Evolutionary conservation across 2,329 filamentous ascomycete genomes (phyloP).

Genomic region (Microdochium bolleyi): DNA sequence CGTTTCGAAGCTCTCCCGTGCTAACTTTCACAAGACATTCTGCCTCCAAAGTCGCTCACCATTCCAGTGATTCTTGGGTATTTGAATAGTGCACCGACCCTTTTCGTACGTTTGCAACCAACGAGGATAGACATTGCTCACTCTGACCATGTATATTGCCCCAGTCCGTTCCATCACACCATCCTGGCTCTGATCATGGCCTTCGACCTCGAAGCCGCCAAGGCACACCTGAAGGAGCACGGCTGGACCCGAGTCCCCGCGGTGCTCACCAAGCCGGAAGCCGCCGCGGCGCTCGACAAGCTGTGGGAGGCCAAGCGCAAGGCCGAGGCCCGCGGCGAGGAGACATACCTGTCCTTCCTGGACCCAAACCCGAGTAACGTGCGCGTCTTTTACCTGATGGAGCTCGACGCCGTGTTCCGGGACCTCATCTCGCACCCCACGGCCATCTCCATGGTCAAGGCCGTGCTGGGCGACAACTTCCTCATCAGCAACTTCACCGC

Average conservation of each 20-base stretch:
- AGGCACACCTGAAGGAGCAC: conserved; percentile 5
- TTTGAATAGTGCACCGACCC: no score
- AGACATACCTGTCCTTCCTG: conserved; percentile 4
- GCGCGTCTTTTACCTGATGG: conserved; percentile 10
- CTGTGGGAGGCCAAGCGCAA: conserved; percentile 5
- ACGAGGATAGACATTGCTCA: neutral
- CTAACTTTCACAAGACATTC: no score
- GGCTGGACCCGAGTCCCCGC: conserved; percentile 5
- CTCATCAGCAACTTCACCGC: conserved; percentile 25
- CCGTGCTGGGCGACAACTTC: conserved; percentile 18
- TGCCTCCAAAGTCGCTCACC: no score
- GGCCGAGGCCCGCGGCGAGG: conserved; percentile 4
- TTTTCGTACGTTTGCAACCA: no score
- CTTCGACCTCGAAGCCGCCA: conserved; percentile 1
- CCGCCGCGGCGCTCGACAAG: conserved; percentile 2
- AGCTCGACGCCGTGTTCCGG: conserved; percentile 8
- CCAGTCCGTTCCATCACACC: no score
- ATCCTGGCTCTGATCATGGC: neutral
- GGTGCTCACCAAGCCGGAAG: conserved; percentile 5
- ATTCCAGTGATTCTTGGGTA: no score
- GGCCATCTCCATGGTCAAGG: conserved; percentile 16
- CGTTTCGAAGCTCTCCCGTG: no score
- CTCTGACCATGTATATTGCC: no score
- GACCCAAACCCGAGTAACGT: conserved; percentile 9
- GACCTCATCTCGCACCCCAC: conserved; percentile 11